Conservation (phyloP, 805 yeast genomes). For the Lachancea sp. region DNA sequence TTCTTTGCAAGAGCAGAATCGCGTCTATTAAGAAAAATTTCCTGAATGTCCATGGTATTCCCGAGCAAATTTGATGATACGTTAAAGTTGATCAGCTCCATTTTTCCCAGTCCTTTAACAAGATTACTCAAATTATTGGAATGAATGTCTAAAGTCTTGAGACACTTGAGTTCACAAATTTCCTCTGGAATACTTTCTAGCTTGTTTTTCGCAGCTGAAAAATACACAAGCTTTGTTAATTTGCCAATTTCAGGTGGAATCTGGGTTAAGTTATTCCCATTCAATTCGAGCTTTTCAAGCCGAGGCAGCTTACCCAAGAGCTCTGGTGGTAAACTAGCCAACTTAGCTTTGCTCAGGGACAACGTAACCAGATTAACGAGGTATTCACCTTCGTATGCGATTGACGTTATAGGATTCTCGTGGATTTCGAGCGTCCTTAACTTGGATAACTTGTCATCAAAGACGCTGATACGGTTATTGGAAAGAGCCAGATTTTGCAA, state of each 20-base stretch:
- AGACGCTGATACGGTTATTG: constrained; percentile 67
- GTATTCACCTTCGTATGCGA: constrained; percentile 35
- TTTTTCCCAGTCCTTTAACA: constrained; percentile 61
- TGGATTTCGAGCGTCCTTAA: constrained; percentile 67
- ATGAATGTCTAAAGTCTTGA: constrained; percentile 72
- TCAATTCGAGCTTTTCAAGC: constrained; percentile 67
- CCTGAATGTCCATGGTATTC: constrained; percentile 41
- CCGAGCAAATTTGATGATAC: constrained; percentile 67
- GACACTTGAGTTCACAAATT: constrained; percentile 51
- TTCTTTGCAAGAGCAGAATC: constrained; percentile 38
- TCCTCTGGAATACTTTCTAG: constrained; percentile 62
- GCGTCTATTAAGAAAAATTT: constrained; percentile 28
- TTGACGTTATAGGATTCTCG: constrained; percentile 71
- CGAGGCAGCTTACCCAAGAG: constrained; percentile 56
- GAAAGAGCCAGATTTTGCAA: constrained; percentile 69
- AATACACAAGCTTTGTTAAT: constrained; percentile 51
- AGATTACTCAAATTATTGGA: constrained; percentile 71
- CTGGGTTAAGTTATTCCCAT: constrained; percentile 72
- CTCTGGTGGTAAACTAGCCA: constrained; percentile 63
- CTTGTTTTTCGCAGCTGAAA: constrained; percentile 71
- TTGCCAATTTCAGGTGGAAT: constrained; percentile 64
- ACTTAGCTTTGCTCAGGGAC: constrained; percentile 74
- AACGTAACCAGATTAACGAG: constrained; percentile 61
- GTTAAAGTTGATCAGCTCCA: constrained; percentile 56
- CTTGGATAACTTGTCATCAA: constrained; percentile 54